Percentiles rank a stretch among this genome's conserved stretches.
Conservation (phyloP, 2,329 filamentous ascomycete genomes). For the Ramularia collo-cygni region DNA sequence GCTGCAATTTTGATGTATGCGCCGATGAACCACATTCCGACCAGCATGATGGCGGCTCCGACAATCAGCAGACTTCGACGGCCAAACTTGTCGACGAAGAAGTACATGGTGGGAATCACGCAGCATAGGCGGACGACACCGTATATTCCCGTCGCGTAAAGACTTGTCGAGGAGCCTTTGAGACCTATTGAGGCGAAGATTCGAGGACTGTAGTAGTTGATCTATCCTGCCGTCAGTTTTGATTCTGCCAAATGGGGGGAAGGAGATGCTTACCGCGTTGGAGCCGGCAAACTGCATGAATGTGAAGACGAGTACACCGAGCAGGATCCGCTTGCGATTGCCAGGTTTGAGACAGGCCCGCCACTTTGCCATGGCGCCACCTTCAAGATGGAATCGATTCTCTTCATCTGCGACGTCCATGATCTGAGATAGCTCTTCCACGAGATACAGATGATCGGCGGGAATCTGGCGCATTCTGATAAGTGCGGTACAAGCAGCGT, state of each 20-base stretch:
- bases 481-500: constrained; percentile 4
- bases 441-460: constrained; percentile 11
- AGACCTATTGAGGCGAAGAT: constrained; percentile 64
- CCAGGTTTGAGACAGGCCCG: constrained; percentile 1
- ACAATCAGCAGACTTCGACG: constrained; percentile 50
- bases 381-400: background rate
- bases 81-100: constrained; percentile 65
- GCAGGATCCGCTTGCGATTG: constrained; percentile 8
- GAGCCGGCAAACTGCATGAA: constrained; percentile 16
- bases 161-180: constrained; percentile 47
- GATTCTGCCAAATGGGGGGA: too few relatives aligned
- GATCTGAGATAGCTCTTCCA: constrained; percentile 27
- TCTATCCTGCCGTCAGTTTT: constrained; percentile 47
- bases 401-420: constrained; percentile 12
- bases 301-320: constrained; percentile 7
- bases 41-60: constrained; percentile 45
- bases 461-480: constrained; percentile 9
- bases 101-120: constrained; percentile 59
- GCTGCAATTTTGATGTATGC: constrained; percentile 60
- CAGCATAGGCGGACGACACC: constrained; percentile 63
- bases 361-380: background rate
- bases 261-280: background rate
- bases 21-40: constrained; percentile 64
- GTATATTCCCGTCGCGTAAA: constrained; percentile 69
- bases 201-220: constrained; percentile 57